Conservation (phyloP, 2,329 filamentous ascomycete species). For the Sordariomycetes sp. region DNA sequence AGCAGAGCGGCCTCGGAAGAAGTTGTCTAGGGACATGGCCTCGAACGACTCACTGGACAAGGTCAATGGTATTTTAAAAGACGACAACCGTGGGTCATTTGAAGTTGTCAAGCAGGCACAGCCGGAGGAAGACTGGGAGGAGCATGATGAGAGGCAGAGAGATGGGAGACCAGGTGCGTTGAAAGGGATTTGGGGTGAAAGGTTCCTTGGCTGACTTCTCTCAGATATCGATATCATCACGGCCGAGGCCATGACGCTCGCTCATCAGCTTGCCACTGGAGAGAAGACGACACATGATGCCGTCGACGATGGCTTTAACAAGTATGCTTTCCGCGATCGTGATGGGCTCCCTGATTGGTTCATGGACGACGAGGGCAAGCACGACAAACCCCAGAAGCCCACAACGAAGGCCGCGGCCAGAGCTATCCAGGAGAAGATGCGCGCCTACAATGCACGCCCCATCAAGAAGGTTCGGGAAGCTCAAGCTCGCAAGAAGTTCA, state of each 20-base stretch:
- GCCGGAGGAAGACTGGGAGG: conserved; percentile 55
- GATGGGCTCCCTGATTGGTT: conserved; percentile 98
- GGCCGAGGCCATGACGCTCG: conserved; percentile 97
- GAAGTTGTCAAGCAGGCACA: conserved; percentile 48
- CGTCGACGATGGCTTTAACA: conserved; percentile 89
- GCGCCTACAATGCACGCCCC: conserved; percentile 86
- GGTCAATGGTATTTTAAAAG: conserved; percentile 22
- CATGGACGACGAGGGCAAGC: conserved; percentile 78
- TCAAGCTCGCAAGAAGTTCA: conserved; percentile 93
- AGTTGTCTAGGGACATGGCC: conserved; percentile 5
- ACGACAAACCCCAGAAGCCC: conserved; percentile 80
- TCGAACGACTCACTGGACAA: conserved; percentile 12
- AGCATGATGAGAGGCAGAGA: conserved; percentile 46
- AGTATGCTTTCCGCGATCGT: conserved; percentile 78
- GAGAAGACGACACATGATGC: conserved; percentile 72
- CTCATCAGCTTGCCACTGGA: conserved; percentile 82
- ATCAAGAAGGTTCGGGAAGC: conserved; percentile 99
- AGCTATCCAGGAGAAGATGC: conserved; percentile 90
- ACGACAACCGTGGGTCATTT: conserved; percentile 40
- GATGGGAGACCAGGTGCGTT: conserved; percentile 52
- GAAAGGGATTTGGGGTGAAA: neutral
- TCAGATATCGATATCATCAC: conserved; percentile 95
- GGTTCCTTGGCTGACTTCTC: conserved; percentile 9
- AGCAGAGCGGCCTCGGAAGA: conserved; percentile 15
- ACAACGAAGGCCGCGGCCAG: conserved; percentile 82